phyloP scores from a whole-genome alignment of 2,329 filamentous ascomycete genomes.

The Diaporthe vexans region DNA sequence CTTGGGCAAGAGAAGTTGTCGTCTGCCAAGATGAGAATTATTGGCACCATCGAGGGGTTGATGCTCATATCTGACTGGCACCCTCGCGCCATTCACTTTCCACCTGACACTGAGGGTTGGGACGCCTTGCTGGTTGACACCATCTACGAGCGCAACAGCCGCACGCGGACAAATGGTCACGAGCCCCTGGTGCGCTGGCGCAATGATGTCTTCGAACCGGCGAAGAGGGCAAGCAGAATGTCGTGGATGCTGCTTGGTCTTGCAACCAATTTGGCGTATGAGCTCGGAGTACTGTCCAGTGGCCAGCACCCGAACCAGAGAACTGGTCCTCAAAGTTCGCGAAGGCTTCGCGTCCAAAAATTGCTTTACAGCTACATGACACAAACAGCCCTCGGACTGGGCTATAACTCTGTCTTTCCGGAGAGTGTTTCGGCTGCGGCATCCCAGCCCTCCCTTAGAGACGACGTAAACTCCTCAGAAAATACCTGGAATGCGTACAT shows the following conservation, averaged over 20 bases:
- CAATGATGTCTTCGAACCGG: neutral
- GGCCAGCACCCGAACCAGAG: neutral
- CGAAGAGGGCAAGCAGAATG: neutral
- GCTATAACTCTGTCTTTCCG: neutral
- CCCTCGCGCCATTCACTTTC: neutral
- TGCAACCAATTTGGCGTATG: neutral
- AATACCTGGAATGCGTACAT: neutral
- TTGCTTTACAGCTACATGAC: slow-evolving; percentile 3
- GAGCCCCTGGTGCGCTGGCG: neutral
- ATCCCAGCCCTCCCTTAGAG: neutral
- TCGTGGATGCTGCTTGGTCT: neutral
- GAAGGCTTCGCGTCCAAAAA: neutral
- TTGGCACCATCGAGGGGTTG: neutral
- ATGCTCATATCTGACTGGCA: neutral
- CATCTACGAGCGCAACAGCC: neutral
- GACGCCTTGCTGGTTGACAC: slow-evolving; percentile 2
- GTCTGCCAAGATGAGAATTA: neutral
- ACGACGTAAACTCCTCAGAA: neutral
- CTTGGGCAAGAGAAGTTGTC: neutral
- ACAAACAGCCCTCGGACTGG: neutral
- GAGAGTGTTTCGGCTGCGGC: neutral
- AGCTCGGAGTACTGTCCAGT: neutral
- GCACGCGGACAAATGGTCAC: neutral
- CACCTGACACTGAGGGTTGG: neutral
- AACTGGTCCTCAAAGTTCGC: neutral